Evolutionary conservation across 176 grass and related monocot species (phyloP).

Genomic region (Carex pumila): DNA sequence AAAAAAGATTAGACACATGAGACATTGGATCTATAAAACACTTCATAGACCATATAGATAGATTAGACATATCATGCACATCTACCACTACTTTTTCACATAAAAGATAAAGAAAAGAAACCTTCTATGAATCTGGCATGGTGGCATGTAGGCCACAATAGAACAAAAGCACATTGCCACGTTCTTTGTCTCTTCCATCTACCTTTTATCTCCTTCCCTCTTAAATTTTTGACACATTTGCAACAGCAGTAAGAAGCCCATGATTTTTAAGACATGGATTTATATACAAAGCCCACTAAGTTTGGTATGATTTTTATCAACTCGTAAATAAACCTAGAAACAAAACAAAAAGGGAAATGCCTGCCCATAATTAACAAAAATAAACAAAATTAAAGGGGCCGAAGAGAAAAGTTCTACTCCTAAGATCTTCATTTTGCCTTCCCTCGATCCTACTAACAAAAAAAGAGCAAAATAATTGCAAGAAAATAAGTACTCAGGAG

Average conservation of each 20-base stretch:
- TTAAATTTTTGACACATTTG: background rate
- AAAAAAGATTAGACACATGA: background rate
- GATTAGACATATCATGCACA: background rate
- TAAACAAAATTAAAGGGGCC: conserved; percentile 29
- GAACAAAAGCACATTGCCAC: background rate
- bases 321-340: conserved; percentile 19
- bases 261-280: background rate
- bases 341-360: background rate
- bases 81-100: background rate
- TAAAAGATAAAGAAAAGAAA: background rate
- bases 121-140: background rate
- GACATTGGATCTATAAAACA: background rate
- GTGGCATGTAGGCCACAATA: background rate
- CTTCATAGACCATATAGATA: background rate
- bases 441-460: background rate
- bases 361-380: conserved; percentile 32
- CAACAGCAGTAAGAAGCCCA: background rate
- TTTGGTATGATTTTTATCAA: conserved; percentile 10
- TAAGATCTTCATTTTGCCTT: conserved; percentile 19
- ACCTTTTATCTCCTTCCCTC: background rate
- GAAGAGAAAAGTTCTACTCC: conserved; percentile 14
- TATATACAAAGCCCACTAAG: conserved; percentile 18
- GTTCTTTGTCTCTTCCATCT: background rate
- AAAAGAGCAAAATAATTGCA: conserved; percentile 5
- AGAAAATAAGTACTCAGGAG: conserved; percentile 8